A percentile compares a stretch with the other conserved stretches of the same genome.
These are phyloP conservation scores for Ganoderma sinense DNA, from an alignment of 1,284 basidiomycete species.

Conservation along the genomic window DNA sequence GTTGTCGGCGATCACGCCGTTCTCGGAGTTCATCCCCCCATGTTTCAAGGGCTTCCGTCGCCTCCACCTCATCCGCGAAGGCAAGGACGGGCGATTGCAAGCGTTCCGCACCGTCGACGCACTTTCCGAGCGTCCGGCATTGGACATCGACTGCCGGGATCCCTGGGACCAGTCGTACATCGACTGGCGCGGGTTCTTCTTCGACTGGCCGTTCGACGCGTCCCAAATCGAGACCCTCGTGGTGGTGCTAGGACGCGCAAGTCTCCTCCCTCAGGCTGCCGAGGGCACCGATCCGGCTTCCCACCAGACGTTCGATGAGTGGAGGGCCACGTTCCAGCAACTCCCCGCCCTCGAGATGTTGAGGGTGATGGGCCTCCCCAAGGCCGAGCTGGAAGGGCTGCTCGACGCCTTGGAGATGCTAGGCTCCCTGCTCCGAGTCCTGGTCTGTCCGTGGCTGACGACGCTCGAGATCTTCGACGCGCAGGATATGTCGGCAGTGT, in stretches of 20 bases:
- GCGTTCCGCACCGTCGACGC: not conserved
- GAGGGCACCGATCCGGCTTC: not conserved
- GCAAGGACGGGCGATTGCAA: not conserved
- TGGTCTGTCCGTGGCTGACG: not conserved
- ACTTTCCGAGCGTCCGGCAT: not conserved
- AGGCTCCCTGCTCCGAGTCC: not conserved
- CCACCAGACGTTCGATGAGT: not conserved
- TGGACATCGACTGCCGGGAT: not conserved
- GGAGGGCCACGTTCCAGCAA: not conserved
- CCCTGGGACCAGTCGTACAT: not conserved
- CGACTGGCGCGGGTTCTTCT: not conserved
- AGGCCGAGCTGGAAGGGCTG: not conserved
- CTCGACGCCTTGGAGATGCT: not conserved
- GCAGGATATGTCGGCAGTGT: not conserved
- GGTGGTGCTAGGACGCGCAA: constrained; percentile 7
- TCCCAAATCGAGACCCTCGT: constrained; percentile 11
- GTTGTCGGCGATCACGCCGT: no score
- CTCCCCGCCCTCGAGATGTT: not conserved
- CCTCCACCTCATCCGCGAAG: not conserved
- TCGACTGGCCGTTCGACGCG: not conserved
- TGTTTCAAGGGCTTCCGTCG: constrained; percentile 4
- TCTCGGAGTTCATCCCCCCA: not conserved
- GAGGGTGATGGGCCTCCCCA: not conserved
- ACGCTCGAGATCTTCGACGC: not conserved
- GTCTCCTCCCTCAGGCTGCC: not conserved